Evolutionary conservation across 2,329 filamentous ascomycete genomes (phyloP), one percentile per base, ranked within the genome.

Genomic region (Pseudocercospora crystallina): DNA sequence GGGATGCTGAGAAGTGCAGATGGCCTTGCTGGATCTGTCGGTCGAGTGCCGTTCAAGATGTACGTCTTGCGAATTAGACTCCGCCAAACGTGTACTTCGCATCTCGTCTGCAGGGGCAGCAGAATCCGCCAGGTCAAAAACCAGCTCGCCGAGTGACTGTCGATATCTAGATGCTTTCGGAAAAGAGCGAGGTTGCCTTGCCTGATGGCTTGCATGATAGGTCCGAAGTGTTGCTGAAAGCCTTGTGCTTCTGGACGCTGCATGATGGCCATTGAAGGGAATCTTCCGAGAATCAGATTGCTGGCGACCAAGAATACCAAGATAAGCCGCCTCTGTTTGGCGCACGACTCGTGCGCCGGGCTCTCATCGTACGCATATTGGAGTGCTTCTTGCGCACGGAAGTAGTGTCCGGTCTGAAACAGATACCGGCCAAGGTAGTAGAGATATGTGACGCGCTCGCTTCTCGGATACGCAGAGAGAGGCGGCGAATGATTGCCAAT

Each of bases 351-450:
- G 55, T 56, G 54, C 1, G 62, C 51, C 11, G 83, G 81, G 58
- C 89, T 88, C 69, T 95, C 86, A 43, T 85, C 73, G 69, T 95
- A 96, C 2, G 92, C 89, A 20, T 85, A 79, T 63, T 95, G 82
- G 5, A 96, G 76, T 32, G 86, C 89, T 42, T 83, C 76, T 45
- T 86, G 82, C 0, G 91, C 90, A 20, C 87, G 84, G 55, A 82
- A 83, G 69, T 90, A 96, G 66, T 95, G 86, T 59, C 84, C 87
- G 68, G 89, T 91, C 57, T 88, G 84, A 68, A 95, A 90, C 65
- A 91, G 84, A 71, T 92, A 96, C 51, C 90, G 86, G 13, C 92
- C 92, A 5, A 97, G 84, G 67, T 96, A 96, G 73, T 96, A 96
- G 11, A 97, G 84, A 62, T 91, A 97, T 3, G 90, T 95, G 43